Base-by-base conservation (phyloP, 176 grass and related monocot species). In the Ananas comosus region DNA sequence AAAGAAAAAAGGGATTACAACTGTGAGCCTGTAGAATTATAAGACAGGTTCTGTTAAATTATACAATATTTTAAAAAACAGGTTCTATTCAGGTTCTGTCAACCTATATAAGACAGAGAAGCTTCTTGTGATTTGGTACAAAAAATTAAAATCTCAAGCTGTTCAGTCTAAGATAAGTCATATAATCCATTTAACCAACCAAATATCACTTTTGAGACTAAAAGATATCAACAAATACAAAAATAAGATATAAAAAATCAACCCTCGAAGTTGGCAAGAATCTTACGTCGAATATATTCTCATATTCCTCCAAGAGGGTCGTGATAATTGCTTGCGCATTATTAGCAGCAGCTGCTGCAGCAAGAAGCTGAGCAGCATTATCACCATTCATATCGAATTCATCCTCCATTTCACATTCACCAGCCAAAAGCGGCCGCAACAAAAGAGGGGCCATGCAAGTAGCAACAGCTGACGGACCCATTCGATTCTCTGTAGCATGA, bases 321-420 rank as follows among this genome's bases (percentile, higher is more conserved):
- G 82, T 88, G 51, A 99, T 75, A 70, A 99, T 99, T 66, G 86
- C 84, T 76, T 94, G 95, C 70, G 95, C 95, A 80, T 88, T 99
- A 70, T 86, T 99, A 81, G 95, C 95, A 69, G 95, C 95, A 80
- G 91, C 91, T 80, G 90, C 90, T 52, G 95, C 95, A 68, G 95
- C 95, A 74, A 99, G 82, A 73, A 99, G 90, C 87, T 99, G 95
- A 76, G 95, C 95, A 81, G 94, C 85, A 80, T 12, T 83, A 74
- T 99, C 90, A 2, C 78, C 85, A 73, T 66, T 93, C 49, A 81
- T 81, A 74, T 91, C 90, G 48, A 91, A 84, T 51, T 80, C 95
- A 81, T 99, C 87, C 68, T 99, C 95, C 95, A 99, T 88, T 71
- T 99, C 95, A 59, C 95, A 99, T 85, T 99, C 95, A 80, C 95